Evolutionary conservation across 768 basidiomycete species (phyloP), one percentile per base, ranked within the genome.

Genomic region (Vararia minispora): DNA sequence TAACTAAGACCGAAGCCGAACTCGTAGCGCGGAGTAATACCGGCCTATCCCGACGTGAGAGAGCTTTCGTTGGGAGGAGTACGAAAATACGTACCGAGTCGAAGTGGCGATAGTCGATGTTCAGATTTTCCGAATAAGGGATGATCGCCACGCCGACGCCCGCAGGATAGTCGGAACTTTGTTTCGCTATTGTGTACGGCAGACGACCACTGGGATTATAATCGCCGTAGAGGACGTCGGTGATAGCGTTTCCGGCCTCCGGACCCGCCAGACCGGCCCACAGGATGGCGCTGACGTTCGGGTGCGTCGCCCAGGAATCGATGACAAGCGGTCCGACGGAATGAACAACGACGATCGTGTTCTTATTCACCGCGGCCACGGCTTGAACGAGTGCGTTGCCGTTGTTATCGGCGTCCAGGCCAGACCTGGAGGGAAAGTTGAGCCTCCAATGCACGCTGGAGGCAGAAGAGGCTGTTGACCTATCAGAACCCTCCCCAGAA

Each of bases 1-100:
- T 85, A 88, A 3, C 72, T 76, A 11, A 86, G 61, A 2, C 83
- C 83, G 52, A 72, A 83, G 4, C 81, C 82, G 55, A 84, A 85
- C 48, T 74, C 69, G 51, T 65, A 79, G 29, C 70, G 66, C 0
- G 76, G 76, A 1, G 48, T 52, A 36, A 77, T 71, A 43, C 58
- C 57, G 23, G 51, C 50, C 53, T 53, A 59, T 51, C 57, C 62
- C 63, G 33, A 18, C 12, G 12, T 39, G 22, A 33, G 38, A 11
- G 9, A 17, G n/a, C n/a, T n/a, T n/a, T n/a, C n/a, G 34, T 6
- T 6, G 23, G 5, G 32, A 16, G 20, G 11, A 33, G 3, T 33
- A 12, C 11, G n/a, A n/a, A n/a, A n/a, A n/a, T n/a, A 47, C 59
- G 27, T 33, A 65, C 55, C 20, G 54, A 44, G 41, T 65, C 63